These are phyloP conservation scores for Beauveria pseudobassiana DNA, from an alignment of 2,329 filamentous ascomycete species.

Conservation along the genomic window DNA sequence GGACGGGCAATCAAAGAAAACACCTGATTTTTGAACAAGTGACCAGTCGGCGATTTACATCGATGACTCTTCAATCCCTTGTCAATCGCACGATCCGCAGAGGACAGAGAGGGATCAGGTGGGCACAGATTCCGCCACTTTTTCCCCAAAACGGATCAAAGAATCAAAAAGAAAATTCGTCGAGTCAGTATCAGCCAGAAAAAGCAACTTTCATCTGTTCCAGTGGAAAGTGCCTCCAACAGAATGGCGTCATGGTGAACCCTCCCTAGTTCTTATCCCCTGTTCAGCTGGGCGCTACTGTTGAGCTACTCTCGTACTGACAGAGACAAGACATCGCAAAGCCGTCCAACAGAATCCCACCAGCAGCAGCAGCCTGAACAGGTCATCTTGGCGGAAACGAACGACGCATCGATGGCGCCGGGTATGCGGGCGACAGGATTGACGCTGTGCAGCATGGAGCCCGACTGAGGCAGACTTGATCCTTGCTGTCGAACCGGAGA, in stretches of 20 bases:
- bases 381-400: not conserved
- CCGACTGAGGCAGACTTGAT: not conserved
- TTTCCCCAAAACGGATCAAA: not conserved
- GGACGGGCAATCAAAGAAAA: not conserved
- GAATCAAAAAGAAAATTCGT: not conserved
- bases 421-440: not conserved
- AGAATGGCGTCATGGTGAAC: not conserved
- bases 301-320: not conserved
- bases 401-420: not conserved
- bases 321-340: not conserved
- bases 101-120: not conserved
- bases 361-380: not conserved
- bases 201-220: not conserved
- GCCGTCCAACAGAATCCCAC: not conserved
- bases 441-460: not conserved
- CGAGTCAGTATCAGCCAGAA: not conserved
- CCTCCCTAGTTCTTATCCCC: not conserved
- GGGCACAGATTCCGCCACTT: not conserved
- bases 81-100: not conserved
- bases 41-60: not conserved
- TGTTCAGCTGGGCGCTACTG: conserved; percentile 3
- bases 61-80: not conserved
- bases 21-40: not conserved
- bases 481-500: not conserved
- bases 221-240: not conserved